Evolutionary conservation across 805 yeast genomes (phyloP), one percentile per base, ranked within the genome.

Genomic region (Cyberlindnera meyerae): DNA sequence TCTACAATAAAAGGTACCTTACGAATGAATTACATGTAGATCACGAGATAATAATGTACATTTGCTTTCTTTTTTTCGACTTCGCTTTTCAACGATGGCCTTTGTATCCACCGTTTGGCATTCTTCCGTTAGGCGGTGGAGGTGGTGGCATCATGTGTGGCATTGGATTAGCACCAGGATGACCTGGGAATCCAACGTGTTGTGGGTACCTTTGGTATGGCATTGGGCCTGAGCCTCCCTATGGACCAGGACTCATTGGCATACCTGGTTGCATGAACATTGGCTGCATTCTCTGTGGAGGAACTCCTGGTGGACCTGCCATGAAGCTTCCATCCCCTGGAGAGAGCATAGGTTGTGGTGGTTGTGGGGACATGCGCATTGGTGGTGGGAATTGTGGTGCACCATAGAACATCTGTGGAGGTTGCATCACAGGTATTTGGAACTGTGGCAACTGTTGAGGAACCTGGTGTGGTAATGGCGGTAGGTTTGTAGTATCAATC

Each of bases 351-450:
- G 45, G 30, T 3, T 34, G 43, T 24, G 27, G 42, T 13, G 37
- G 42, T 27, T 44, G 49, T 29, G 51, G 48, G 14, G 45, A 42
- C 33, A 44, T 29, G 20, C 47, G 44, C 39, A 43, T 29, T 5
- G 32, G 31, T 5, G 32, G 31, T 31, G 36, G 37, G 37, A 44
- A 44, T 15, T 40, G 44, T n/a, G 43, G 41, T 2, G 28, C 38
- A 13, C 32, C 28, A 25, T 40, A 39, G 42, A 35, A 24, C 45
- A 39, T 31, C 31, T 43, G 43, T 16, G 45, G 44, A 24, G 52
- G 16, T 40, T 40, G 33, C 44, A 44, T 37, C 40, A 51, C 41
- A 31, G 52, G 58, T 18, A 51, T 39, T 21, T 31, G 41, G 30
- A 37, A 36, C 15, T 24, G 37, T 24, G 32, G 33, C 29, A 40